Percentiles rank a stretch among this genome's conserved stretches.
phyloP scores from a whole-genome alignment of 805 yeast genomes.

The Candida tallmaniae region DNA sequence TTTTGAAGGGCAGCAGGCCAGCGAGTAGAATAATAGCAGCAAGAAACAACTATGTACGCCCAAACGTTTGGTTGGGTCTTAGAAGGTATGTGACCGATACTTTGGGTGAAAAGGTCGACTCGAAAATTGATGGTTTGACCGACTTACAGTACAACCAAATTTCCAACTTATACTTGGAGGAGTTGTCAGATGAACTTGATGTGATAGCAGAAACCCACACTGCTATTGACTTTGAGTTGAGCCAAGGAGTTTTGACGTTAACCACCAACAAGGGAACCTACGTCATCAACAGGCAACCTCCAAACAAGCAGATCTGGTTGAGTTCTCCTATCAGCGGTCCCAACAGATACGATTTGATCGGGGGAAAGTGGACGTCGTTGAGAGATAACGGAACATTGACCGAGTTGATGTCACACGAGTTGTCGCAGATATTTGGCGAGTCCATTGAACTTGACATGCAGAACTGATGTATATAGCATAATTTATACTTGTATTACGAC shows the following conservation, averaged over 20 bases:
- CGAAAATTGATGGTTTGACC: slow-evolving; percentile 46
- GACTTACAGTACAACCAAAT: slow-evolving; percentile 54
- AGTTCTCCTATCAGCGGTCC: slow-evolving; percentile 94
- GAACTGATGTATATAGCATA: slow-evolving; percentile 1
- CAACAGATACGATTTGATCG: slow-evolving; percentile 62
- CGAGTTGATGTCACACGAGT: slow-evolving; percentile 28
- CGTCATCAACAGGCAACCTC: slow-evolving; percentile 95
- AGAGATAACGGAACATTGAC: slow-evolving; percentile 51
- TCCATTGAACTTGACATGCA: slow-evolving; percentile 18
- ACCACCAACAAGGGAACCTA: slow-evolving; percentile 70
- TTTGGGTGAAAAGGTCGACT: slow-evolving; percentile 11
- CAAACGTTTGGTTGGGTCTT: no score
- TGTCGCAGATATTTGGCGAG: slow-evolving; percentile 22
- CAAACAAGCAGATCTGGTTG: slow-evolving; percentile 95
- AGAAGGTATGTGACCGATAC: slow-evolving; percentile 11
- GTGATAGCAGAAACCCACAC: slow-evolving; percentile 57
- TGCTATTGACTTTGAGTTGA: slow-evolving; percentile 67
- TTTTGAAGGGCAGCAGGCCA: background rate
- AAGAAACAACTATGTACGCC: background rate
- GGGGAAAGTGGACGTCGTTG: slow-evolving; percentile 73
- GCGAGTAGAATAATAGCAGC: background rate
- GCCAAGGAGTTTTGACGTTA: slow-evolving; percentile 84
- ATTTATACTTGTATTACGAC: no score
- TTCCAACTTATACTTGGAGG: slow-evolving; percentile 69
- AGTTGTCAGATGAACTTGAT: slow-evolving; percentile 63